Evolutionary conservation across 2,329 filamentous ascomycete genomes (phyloP).

Genomic region (Nannizzia gypsea): DNA sequence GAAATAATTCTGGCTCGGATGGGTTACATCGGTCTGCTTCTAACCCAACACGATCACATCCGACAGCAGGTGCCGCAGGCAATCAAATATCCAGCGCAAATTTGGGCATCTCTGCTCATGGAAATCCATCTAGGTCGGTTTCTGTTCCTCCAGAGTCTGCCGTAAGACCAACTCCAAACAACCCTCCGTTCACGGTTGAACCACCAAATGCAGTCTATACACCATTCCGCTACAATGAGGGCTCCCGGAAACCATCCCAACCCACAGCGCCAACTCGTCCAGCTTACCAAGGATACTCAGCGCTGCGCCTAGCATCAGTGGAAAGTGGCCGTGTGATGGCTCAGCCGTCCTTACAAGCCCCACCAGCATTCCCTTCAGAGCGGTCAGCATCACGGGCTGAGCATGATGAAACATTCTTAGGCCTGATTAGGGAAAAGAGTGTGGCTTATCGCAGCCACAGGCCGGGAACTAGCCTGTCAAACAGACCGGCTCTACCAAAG

Average conservation of each 20-base stretch:
- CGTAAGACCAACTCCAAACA: constrained; percentile 7
- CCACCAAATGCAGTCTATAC: constrained; percentile 34
- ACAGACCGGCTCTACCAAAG: constrained; percentile 21
- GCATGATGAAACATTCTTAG: constrained; percentile 37
- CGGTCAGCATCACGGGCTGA: constrained; percentile 20
- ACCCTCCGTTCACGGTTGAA: constrained; percentile 14
- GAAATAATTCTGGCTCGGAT: constrained; percentile 8
- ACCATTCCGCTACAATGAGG: constrained; percentile 35
- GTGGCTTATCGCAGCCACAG: constrained; percentile 26
- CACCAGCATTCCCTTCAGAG: constrained; percentile 6
- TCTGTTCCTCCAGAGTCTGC: constrained; percentile 16
- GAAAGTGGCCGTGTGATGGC: constrained; percentile 36
- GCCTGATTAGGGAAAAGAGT: constrained; percentile 36
- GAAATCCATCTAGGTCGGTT: constrained; percentile 10
- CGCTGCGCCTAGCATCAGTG: constrained; percentile 33
- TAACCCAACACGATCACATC: constrained; percentile 13
- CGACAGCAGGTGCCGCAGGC: background rate
- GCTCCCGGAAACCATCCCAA: constrained; percentile 31
- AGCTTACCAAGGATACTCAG: constrained; percentile 38
- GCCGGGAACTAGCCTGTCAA: constrained; percentile 19
- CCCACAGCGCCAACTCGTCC: constrained; percentile 29
- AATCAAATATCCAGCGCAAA: background rate
- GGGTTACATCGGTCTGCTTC: constrained; percentile 21
- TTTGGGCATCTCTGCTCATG: background rate
- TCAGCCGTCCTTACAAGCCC: constrained; percentile 17